Evolutionary conservation across 176 grass and related monocot genomes (phyloP).

Genomic region (Leersia perrieri): DNA sequence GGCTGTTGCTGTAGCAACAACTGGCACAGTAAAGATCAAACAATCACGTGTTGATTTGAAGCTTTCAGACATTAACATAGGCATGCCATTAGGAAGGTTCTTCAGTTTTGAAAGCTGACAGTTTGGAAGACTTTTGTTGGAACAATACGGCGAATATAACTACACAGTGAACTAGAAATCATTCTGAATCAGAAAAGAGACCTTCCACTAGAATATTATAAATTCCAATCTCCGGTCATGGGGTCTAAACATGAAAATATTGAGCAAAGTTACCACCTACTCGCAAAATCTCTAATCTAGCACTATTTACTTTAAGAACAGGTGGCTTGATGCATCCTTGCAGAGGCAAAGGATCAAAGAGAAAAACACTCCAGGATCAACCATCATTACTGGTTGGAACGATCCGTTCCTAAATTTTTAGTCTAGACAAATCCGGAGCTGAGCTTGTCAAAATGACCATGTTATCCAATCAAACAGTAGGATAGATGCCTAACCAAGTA

Average conservation of each 20-base stretch:
- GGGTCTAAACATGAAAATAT: neutral
- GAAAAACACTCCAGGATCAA: neutral
- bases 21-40: neutral
- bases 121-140: neutral
- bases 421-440: neutral
- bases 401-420: neutral
- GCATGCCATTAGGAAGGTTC: neutral
- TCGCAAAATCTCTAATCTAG: neutral
- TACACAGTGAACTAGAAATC: neutral
- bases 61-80: neutral
- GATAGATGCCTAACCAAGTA: too few relatives aligned
- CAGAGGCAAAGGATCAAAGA: neutral
- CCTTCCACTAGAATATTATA: neutral
- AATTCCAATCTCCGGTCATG: neutral
- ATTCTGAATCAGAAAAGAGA: neutral
- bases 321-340: neutral
- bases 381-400: neutral
- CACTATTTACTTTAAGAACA: neutral
- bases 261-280: neutral
- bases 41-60: neutral
- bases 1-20: neutral
- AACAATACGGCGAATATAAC: neutral
- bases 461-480: constrained; percentile 25
- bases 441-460: neutral
- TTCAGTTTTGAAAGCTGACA: neutral